Conservation (phyloP, 2,329 filamentous ascomycete species). For the Trichoderma cornu-damae region DNA sequence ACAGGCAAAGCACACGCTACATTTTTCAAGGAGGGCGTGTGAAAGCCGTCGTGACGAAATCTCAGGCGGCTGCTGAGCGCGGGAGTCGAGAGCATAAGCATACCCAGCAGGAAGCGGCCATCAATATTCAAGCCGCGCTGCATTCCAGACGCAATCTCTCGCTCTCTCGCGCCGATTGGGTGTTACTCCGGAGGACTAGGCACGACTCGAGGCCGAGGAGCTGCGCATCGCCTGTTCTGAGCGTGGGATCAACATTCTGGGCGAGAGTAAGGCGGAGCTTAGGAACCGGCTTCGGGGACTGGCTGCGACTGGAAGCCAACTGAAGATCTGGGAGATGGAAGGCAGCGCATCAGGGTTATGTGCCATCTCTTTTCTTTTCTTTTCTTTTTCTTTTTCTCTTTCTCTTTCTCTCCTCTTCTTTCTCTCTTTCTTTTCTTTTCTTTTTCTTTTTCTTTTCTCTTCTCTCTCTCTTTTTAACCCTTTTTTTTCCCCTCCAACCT, state of each 20-base stretch:
- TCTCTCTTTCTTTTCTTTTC: too few species aligned
- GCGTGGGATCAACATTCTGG: slow-evolving; percentile 56
- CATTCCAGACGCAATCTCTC: slow-evolving; percentile 41
- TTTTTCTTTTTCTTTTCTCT: too few species aligned
- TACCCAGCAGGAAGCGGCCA: slow-evolving; percentile 52
- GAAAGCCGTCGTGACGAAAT: slow-evolving; percentile 67
- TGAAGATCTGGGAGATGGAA: slow-evolving; percentile 35
- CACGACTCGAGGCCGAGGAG: slow-evolving; percentile 68
- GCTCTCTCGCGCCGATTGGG: slow-evolving; percentile 64
- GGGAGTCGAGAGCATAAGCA: slow-evolving; percentile 35
- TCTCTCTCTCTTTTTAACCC: too few species aligned
- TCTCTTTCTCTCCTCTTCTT: too few species aligned
- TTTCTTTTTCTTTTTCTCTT: too few species aligned
- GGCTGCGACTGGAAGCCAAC: slow-evolving; percentile 44
- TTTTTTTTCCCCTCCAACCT: too few species aligned
- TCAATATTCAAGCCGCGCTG: slow-evolving; percentile 34
- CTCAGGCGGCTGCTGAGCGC: slow-evolving; percentile 46
- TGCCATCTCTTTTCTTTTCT: slow-evolving; percentile 6
- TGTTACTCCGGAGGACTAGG: slow-evolving; percentile 61
- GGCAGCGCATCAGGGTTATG: slow-evolving; percentile 39
- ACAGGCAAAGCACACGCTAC: slow-evolving; percentile 69
- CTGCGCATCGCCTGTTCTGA: slow-evolving; percentile 65
- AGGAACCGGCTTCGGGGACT: slow-evolving; percentile 41
- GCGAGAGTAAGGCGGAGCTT: slow-evolving; percentile 54
- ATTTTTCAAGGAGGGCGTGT: slow-evolving; percentile 90